Evolutionary conservation across 176 grass and related monocot species (phyloP).

Genomic region (Microstegium vimineum): DNA sequence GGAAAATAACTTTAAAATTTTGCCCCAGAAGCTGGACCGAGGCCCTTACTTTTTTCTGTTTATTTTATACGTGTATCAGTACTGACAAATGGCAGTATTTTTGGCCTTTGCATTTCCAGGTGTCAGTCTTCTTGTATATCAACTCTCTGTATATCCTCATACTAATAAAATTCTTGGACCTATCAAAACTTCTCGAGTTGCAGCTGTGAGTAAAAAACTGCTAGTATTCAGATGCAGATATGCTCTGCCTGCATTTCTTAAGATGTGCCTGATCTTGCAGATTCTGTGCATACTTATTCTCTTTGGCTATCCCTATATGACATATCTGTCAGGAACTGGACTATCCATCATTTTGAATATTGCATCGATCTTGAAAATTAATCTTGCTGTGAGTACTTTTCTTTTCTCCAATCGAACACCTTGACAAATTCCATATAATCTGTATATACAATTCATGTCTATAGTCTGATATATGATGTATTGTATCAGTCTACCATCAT

Average conservation of each 20-base stretch:
- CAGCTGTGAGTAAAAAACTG: slow-evolving; percentile 47
- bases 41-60: no score
- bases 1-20: no score
- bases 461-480: not conserved
- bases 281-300: slow-evolving; percentile 49
- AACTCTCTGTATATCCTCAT: slow-evolving; percentile 52
- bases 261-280: slow-evolving; percentile 23
- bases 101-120: slow-evolving; percentile 37
- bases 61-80: not conserved
- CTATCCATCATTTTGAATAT: slow-evolving; percentile 42
- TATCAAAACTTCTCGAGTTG: slow-evolving; percentile 45
- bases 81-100: not conserved
- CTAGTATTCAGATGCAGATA: not conserved
- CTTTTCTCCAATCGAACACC: not conserved
- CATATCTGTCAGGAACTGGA: slow-evolving; percentile 45
- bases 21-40: no score
- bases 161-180: slow-evolving; percentile 51
- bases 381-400: slow-evolving; percentile 43
- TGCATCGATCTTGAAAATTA: slow-evolving; percentile 45
- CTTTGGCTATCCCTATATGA: slow-evolving; percentile 53
- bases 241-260: slow-evolving; percentile 3
- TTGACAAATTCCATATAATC: not conserved
- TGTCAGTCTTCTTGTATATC: slow-evolving; percentile 56
- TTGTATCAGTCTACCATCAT: slow-evolving; percentile 38
- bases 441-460: not conserved